Conservation (phyloP, 108 stramenopile species). For the Licmophora abbreviata region DNA sequence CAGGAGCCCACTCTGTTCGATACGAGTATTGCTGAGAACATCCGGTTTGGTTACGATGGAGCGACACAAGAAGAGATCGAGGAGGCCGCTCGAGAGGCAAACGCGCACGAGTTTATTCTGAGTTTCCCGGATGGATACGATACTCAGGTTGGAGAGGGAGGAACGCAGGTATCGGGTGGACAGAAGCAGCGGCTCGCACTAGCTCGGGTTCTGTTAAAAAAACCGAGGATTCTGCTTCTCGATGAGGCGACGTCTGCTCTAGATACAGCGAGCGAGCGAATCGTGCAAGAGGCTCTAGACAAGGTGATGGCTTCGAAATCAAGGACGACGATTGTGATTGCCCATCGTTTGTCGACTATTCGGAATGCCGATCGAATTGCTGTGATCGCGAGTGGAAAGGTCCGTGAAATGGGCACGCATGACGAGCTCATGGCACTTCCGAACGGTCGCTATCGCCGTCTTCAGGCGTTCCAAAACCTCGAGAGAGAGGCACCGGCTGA, state of each 20-base stretch:
- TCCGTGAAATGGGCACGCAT: conserved; percentile 75
- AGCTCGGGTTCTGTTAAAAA: conserved; percentile 45
- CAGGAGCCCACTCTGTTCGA: conserved; percentile 83
- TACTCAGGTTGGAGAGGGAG: conserved; percentile 66
- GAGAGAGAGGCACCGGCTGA: background rate
- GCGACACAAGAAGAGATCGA: conserved; percentile 44
- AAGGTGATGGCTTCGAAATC: conserved; percentile 33
- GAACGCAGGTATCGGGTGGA: conserved; percentile 58
- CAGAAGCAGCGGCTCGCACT: conserved; percentile 77
- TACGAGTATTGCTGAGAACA: conserved; percentile 67
- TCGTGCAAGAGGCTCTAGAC: conserved; percentile 78
- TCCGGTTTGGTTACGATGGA: conserved; percentile 47
- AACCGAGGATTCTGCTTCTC: conserved; percentile 20
- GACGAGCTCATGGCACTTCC: conserved; percentile 57
- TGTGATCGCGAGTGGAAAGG: conserved; percentile 52
- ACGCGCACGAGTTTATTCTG: conserved; percentile 67
- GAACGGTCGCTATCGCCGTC: conserved; percentile 34
- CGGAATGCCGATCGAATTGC: conserved; percentile 79
- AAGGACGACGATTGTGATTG: conserved; percentile 64
- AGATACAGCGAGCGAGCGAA: conserved; percentile 64
- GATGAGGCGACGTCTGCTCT: conserved; percentile 59
- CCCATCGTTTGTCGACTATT: conserved; percentile 80
- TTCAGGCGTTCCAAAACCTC: conserved; percentile 29
- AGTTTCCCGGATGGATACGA: conserved; percentile 51
- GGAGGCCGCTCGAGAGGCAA: conserved; percentile 41